Evolutionary conservation across 2,329 filamentous ascomycete genomes (phyloP).

Genomic region (Calcarisporium arbuscula): DNA sequence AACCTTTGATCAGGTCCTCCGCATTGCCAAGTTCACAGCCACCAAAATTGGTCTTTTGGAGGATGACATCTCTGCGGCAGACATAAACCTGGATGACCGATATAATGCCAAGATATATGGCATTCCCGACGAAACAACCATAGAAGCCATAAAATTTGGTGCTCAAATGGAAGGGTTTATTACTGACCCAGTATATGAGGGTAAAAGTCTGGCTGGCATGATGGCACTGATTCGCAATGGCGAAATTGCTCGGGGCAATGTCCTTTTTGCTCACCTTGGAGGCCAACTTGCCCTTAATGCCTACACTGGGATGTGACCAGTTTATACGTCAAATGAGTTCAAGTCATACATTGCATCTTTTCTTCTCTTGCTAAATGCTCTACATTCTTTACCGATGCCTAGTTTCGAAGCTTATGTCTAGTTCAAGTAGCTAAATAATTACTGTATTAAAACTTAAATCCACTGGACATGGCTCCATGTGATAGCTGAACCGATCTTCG

Average conservation of each 20-base stretch:
- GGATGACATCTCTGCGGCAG: constrained; percentile 53
- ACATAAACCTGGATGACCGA: constrained; percentile 51
- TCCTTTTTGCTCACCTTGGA: constrained; percentile 66
- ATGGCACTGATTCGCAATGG: constrained; percentile 59
- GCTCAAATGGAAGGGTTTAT: constrained; percentile 66
- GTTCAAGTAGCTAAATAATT: no score
- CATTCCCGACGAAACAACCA: constrained; percentile 57
- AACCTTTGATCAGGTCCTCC: constrained; percentile 58
- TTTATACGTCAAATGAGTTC: no score
- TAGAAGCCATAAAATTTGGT: constrained; percentile 62
- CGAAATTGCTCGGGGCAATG: constrained; percentile 57
- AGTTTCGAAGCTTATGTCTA: no score
- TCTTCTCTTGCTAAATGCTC: no score
- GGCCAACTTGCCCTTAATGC: constrained; percentile 65
- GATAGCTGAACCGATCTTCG: no score
- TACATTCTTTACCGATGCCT: no score
- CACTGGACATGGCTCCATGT: no score
- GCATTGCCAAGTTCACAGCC: constrained; percentile 60
- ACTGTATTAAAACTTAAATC: no score
- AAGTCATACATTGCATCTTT: no score
- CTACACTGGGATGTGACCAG: no score
- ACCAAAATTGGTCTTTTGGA: constrained; percentile 54
- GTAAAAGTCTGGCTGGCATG: constrained; percentile 68
- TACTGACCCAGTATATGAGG: constrained; percentile 71
- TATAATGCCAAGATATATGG: constrained; percentile 66